Evolutionary conservation across 2,329 filamentous ascomycete genomes (phyloP).

Genomic region (Clonostachys rosea): DNA sequence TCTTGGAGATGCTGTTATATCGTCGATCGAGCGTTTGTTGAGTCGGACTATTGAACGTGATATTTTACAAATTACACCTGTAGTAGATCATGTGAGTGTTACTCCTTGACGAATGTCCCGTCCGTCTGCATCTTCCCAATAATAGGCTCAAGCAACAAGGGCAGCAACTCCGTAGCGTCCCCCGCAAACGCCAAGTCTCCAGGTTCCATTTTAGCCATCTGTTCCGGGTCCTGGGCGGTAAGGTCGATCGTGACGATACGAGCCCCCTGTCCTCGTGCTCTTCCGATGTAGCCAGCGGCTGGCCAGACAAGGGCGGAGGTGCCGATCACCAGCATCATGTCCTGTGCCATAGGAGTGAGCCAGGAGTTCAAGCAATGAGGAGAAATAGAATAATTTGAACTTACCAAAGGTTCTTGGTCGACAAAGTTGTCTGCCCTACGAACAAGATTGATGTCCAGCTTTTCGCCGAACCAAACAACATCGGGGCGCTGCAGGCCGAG

Average conservation of each 20-base stretch:
- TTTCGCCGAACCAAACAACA: constrained; percentile 87
- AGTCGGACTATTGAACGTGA: too few relatives aligned
- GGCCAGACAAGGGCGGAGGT: constrained; percentile 79
- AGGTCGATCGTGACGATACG: constrained; percentile 72
- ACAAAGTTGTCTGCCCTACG: constrained; percentile 63
- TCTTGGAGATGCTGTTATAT: too few relatives aligned
- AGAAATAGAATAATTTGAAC: constrained; percentile 2
- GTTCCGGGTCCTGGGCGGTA: constrained; percentile 8
- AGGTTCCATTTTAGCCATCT: constrained; percentile 28
- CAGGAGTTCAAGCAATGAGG: too few relatives aligned
- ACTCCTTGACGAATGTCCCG: not conserved
- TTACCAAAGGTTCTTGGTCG: constrained; percentile 38
- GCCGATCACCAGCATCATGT: constrained; percentile 82
- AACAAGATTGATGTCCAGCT: constrained; percentile 59
- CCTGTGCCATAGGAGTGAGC: constrained; percentile 20
- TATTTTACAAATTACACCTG: too few relatives aligned
- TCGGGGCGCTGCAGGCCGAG: constrained; percentile 69
- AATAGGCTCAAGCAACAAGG: constrained; percentile 31
- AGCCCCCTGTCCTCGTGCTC: constrained; percentile 60
- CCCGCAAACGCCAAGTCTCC: constrained; percentile 35
- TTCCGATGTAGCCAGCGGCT: constrained; percentile 70
- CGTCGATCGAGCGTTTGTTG: too few relatives aligned
- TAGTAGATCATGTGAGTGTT: too few relatives aligned
- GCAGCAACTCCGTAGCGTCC: constrained; percentile 32
- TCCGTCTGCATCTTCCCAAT: constrained; percentile 23